Evolutionary conservation across 2,329 filamentous ascomycete genomes (phyloP), one percentile per base, ranked within the genome.

Genomic region (Nothopassalora personata): DNA sequence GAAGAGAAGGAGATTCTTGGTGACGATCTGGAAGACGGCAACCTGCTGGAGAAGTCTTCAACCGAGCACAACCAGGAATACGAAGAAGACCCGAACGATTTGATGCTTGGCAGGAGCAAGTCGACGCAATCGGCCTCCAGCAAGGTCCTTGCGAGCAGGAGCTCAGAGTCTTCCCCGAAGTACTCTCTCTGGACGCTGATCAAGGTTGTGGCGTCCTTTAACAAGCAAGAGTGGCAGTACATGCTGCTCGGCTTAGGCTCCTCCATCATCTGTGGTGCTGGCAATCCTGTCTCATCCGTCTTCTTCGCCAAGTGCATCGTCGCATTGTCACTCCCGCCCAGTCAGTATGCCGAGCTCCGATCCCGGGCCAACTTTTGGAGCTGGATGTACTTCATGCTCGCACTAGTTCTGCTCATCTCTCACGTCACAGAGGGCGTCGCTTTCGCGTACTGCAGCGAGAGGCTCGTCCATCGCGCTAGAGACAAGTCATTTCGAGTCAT

Each of bases 271-370:
- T 89, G 87, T 60, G 92, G 91, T 73, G 87, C 86, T 60, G 91
- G 88, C 54, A 91, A 96, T 71, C 90, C 90, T 10, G 84, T 82
- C 0, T 83, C 87, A 69, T 83, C 88, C 64, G 84, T 97, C 64
- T 88, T 97, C 75, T 95, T 97, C 69, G 88, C 91, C 68, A 96
- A 97, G 74, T 83, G 91, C 59, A 92, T 97, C 73, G 83, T 84
- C 60, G 84, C 86, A 8, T 80, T 94, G 11, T 84, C 86, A 7
- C 76, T 86, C 19, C 83, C 79, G 28, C 74, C 76, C 15, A 73
- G 66, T 36, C 79, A 80, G 72, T 83, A 79, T 46, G 74, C 71
- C 31, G 74, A 84, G 56, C 80, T 95, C 54, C 83, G 87, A 64
- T 78, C 81, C 18, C 83, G 93, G 60, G 86, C 88, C 19, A 85